Conservation (phyloP, 1,139 yeast genomes). For the Hemisphaericaspora xylanilytica region DNA sequence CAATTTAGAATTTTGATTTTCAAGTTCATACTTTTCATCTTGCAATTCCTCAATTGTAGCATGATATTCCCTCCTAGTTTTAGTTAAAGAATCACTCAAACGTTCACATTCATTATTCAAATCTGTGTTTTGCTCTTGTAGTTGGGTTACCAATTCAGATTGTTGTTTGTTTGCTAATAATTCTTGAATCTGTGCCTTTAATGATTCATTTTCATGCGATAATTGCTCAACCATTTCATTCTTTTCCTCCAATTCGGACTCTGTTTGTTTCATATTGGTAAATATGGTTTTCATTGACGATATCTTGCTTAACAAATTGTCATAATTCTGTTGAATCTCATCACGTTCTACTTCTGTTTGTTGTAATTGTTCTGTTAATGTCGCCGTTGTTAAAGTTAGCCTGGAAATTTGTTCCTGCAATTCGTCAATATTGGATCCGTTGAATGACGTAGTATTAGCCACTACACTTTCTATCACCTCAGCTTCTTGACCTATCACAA, state of each 20-base stretch:
- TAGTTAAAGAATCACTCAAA: slow-evolving; percentile 49
- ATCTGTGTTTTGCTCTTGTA: slow-evolving; percentile 45
- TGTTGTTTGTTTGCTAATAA: slow-evolving; percentile 20
- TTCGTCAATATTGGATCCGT: not conserved
- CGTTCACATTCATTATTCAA: slow-evolving; percentile 69
- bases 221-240: slow-evolving; percentile 38
- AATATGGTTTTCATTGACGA: slow-evolving; percentile 79
- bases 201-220: slow-evolving; percentile 29
- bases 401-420: slow-evolving; percentile 1
- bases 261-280: slow-evolving; percentile 72
- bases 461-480: not conserved
- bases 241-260: slow-evolving; percentile 63
- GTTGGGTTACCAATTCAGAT: slow-evolving; percentile 19
- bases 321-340: slow-evolving; percentile 68
- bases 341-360: slow-evolving; percentile 51
- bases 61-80: slow-evolving; percentile 46
- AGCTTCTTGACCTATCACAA: no score
- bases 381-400: slow-evolving; percentile 2
- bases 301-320: slow-evolving; percentile 67
- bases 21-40: slow-evolving; percentile 48
- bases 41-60: slow-evolving; percentile 38
- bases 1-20: slow-evolving; percentile 35
- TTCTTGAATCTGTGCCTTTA: slow-evolving; percentile 14
- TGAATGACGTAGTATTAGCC: not conserved
- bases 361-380: slow-evolving; percentile 8